A percentile compares a stretch with the other conserved stretches of the same genome.
phyloP scores from a whole-genome alignment of 352 stramenopile species.

The Phytopythium litorale region DNA sequence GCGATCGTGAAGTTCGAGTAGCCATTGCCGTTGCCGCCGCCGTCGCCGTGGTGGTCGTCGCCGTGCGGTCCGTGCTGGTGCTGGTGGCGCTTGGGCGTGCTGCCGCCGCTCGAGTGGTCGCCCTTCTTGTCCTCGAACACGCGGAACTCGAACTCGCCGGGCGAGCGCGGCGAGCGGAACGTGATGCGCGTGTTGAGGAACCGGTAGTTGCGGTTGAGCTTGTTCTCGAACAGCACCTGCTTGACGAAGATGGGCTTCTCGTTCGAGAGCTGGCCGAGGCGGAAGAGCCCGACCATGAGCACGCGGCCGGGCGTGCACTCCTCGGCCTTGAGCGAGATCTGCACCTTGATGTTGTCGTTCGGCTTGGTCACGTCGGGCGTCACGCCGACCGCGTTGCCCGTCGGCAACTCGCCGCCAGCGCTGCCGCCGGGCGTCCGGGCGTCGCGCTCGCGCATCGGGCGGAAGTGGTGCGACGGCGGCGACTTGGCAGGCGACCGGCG shows the following conservation, averaged over 20 bases:
- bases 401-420: conserved; percentile 11
- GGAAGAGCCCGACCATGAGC: conserved; percentile 76
- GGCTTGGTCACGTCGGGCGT: conserved; percentile 60
- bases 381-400: conserved; percentile 34
- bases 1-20: conserved; percentile 74
- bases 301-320: conserved; percentile 56
- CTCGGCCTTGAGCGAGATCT: conserved; percentile 58
- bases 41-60: conserved; percentile 26
- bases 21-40: conserved; percentile 20
- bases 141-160: conserved; percentile 81
- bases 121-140: conserved; percentile 71
- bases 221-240: conserved; percentile 79
- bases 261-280: conserved; percentile 63
- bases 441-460: not conserved
- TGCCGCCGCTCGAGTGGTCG: not conserved
- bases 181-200: conserved; percentile 77
- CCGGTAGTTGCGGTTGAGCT: conserved; percentile 55
- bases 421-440: not conserved
- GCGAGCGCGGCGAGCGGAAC: conserved; percentile 71
- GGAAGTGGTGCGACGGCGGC: conserved; percentile 28
- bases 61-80: conserved; percentile 7
- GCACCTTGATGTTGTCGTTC: conserved; percentile 78
- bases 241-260: conserved; percentile 85
- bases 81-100: conserved; percentile 17
- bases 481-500: conserved; percentile 38